phyloP scores from a whole-genome alignment of 2,329 filamentous ascomycete genomes.

The Ceratocystis papillata region DNA sequence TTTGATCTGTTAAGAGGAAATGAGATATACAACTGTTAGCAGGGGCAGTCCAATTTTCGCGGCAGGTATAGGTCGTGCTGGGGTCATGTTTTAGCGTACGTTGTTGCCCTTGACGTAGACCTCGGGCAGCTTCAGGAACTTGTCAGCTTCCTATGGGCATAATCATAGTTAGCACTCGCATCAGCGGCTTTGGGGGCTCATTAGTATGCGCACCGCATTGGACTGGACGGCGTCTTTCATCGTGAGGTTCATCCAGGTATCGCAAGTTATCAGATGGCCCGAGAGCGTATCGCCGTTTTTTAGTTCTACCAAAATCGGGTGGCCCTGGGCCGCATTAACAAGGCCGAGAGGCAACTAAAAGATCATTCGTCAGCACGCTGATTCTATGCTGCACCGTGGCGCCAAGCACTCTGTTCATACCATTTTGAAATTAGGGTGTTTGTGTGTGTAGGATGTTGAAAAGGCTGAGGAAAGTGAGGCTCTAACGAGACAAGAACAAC shows the following conservation, averaged over 20 bases:
- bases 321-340: conserved; percentile 88
- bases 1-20: conserved; percentile 63
- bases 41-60: neutral
- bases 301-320: conserved; percentile 94
- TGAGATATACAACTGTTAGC: conserved; percentile 26
- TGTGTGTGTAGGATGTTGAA: neutral
- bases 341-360: conserved; percentile 62
- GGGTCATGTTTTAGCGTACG: conserved; percentile 44
- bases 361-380: neutral
- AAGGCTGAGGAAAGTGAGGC: conserved; percentile 12
- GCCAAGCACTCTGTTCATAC: neutral
- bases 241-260: conserved; percentile 99
- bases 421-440: conserved; percentile 11
- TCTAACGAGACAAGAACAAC: conserved; percentile 8
- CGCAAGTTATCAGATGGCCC: conserved; percentile 89
- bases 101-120: conserved; percentile 97
- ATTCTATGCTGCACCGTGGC: neutral
- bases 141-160: conserved; percentile 65
- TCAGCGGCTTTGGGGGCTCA: neutral
- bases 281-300: conserved; percentile 97
- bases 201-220: conserved; percentile 50
- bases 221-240: conserved; percentile 96
- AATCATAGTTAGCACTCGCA: conserved; percentile 27
- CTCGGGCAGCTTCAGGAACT: conserved; percentile 82
- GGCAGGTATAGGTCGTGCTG: neutral